Percentiles rank a stretch among this genome's conserved stretches.
Evolutionary conservation across 2,329 filamentous ascomycete species (phyloP).

Genomic region (Fonsecaea erecta): DNA sequence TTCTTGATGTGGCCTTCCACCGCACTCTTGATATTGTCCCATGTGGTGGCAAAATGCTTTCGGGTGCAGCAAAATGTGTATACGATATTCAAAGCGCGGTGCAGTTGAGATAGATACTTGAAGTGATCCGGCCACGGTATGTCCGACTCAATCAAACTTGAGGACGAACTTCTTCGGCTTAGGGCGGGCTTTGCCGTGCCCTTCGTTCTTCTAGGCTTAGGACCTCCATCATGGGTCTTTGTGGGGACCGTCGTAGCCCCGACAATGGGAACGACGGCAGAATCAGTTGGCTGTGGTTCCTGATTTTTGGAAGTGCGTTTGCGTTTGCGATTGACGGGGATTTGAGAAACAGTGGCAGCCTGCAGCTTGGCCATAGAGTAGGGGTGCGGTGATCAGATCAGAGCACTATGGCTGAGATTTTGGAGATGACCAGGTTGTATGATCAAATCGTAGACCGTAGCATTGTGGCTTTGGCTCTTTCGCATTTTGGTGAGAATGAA

Average conservation of each 20-base stretch:
- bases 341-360: constrained; percentile 49
- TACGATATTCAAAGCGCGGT: constrained; percentile 86
- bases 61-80: constrained; percentile 94
- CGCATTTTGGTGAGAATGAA: background rate
- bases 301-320: constrained; percentile 49
- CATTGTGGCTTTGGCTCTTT: background rate
- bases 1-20: constrained; percentile 82
- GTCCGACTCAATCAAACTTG: constrained; percentile 53
- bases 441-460: background rate
- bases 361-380: constrained; percentile 47
- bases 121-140: constrained; percentile 77
- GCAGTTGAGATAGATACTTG: constrained; percentile 72
- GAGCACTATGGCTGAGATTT: background rate
- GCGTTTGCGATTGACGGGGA: constrained; percentile 47
- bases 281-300: constrained; percentile 8
- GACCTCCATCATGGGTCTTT: constrained; percentile 62
- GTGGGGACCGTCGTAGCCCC: constrained; percentile 56
- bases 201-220: constrained; percentile 54
- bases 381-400: background rate
- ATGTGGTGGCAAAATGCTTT: constrained; percentile 89
- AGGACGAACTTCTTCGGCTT: constrained; percentile 53
- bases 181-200: constrained; percentile 45
- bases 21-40: constrained; percentile 81
- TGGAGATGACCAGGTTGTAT: background rate
- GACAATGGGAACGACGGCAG: constrained; percentile 3